Evolutionary conservation across 177 flowering plant genomes (phyloP), one percentile per base, ranked within the genome.

Genomic region (Vitis hybrid): DNA sequence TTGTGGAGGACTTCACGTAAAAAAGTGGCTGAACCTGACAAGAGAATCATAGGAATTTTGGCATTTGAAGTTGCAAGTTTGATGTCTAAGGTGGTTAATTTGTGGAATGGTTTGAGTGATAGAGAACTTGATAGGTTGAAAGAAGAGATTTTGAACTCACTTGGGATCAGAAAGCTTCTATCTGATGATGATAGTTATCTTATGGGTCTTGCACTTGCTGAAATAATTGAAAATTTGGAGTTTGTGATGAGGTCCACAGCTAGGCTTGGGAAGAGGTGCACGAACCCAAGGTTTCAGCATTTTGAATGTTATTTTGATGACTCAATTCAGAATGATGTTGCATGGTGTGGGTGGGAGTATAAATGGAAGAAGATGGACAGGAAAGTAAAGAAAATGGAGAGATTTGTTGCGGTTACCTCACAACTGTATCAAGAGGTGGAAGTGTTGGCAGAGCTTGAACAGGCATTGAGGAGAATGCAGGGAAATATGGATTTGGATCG

Each of bases 381-480:
- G 76, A 91, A 85, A 75, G 87, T 85, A 20, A 92, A 80, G 83
- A 93, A 93, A 70, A 90, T 95, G 93, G 89, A 88, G 77, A 86
- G 77, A 67, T 88, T 88, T 64, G 77, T 90, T 61, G 85, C 80
- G 1, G 71, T 71, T 6, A 85, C 86, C 20, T 61, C 84, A 15
- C 92, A 90, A 67, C 74, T 95, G 78, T 82, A 83, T 74, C 90
- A 84, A 11, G 98, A 95, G 85, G 72, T 87, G 59, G 97, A 95
- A 65, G 92, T 88, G 35, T 75, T 93, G 61, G 78, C 87, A 1
- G 99, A 93, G 82, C 87, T 89, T 59, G 99, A 95, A 69, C 96
- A 89, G 76, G 83, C 82, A 56, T 64, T 87, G 57, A 78, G 90
- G 84, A 83, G 94, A 76, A 87, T 89, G 89, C 83, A 79, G 69